phyloP scores from a whole-genome alignment of 2,329 filamentous ascomycete genomes.

The Colletotrichum cuscutae region DNA sequence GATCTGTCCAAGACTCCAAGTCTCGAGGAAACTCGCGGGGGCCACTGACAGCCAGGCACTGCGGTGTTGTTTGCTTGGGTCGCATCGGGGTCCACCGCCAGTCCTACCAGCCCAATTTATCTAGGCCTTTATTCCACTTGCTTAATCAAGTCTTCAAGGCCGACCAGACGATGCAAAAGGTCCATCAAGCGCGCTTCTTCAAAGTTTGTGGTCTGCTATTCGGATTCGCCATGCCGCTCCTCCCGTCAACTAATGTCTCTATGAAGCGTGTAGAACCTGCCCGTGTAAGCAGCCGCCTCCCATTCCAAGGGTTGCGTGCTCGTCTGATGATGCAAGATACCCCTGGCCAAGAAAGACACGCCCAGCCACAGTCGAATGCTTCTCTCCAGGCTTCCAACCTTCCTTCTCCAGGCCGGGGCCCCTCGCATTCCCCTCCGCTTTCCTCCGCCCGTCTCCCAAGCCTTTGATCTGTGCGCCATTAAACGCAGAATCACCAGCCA shows the following conservation, averaged over 20 bases:
- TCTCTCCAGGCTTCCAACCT: not conserved
- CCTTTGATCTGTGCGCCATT: conserved; percentile 1
- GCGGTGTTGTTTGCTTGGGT: not conserved
- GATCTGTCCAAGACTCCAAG: conserved; percentile 15
- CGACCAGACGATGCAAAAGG: conserved; percentile 4
- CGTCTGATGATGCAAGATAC: conserved; percentile 12
- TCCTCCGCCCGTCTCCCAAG: not conserved
- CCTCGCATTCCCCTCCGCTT: not conserved
- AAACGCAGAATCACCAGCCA: conserved; percentile 3
- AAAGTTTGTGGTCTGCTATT: not conserved
- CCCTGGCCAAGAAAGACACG: not conserved
- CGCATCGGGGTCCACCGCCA: not conserved
- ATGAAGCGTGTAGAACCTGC: not conserved
- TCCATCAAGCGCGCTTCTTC: not conserved
- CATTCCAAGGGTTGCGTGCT: not conserved
- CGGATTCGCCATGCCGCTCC: not conserved
- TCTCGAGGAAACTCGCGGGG: conserved; percentile 3
- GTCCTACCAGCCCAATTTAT: not conserved
- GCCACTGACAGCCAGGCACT: not conserved
- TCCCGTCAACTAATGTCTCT: not conserved
- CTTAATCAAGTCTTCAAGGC: conserved; percentile 29
- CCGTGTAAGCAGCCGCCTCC: not conserved
- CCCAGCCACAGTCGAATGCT: not conserved
- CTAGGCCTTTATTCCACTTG: not conserved
- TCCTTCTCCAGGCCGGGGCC: not conserved